phyloP scores from a whole-genome alignment of 768 basidiomycete species.

The Trametes gibbosa region DNA sequence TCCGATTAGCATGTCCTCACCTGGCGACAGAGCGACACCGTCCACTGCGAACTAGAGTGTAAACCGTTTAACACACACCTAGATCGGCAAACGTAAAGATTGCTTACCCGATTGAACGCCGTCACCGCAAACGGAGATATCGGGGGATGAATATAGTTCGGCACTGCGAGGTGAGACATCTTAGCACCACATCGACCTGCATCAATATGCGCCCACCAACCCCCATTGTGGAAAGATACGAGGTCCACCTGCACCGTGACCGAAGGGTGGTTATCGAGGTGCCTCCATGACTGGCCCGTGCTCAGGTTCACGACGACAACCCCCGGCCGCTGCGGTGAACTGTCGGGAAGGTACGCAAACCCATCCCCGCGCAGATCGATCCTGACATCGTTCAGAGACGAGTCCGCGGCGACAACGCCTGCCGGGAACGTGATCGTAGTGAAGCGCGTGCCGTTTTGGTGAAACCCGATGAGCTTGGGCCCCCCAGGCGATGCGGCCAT shows the following conservation, averaged over 20 bases:
- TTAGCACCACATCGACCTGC: not conserved
- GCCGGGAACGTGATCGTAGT: constrained; percentile 20
- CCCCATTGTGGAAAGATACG: constrained; percentile 20
- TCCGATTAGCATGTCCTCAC: not conserved
- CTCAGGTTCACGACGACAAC: constrained; percentile 19
- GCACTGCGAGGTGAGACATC: constrained; percentile 4
- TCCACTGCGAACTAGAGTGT: constrained; percentile 17
- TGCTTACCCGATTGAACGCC: constrained; percentile 12
- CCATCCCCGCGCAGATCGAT: constrained; percentile 24
- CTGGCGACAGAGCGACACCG: constrained; percentile 20
- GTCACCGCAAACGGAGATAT: constrained; percentile 14
- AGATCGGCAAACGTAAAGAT: not conserved
- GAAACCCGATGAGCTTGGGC: constrained; percentile 24
- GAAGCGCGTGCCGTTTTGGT: constrained; percentile 15
- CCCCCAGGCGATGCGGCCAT: constrained; percentile 15
- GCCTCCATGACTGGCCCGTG: constrained; percentile 21
- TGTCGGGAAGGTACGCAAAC: constrained; percentile 23
- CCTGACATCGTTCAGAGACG: constrained; percentile 23
- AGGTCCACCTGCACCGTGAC: constrained; percentile 7
- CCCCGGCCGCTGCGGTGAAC: constrained; percentile 14
- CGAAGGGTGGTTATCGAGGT: constrained; percentile 17
- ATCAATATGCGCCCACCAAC: not conserved
- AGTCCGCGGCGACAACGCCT: constrained; percentile 21
- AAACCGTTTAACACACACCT: not conserved
- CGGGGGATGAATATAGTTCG: constrained; percentile 15